Base-by-base conservation (phyloP, 1,284 basidiomycete species). In the Sporisorium iseilematis-ciliati region DNA sequence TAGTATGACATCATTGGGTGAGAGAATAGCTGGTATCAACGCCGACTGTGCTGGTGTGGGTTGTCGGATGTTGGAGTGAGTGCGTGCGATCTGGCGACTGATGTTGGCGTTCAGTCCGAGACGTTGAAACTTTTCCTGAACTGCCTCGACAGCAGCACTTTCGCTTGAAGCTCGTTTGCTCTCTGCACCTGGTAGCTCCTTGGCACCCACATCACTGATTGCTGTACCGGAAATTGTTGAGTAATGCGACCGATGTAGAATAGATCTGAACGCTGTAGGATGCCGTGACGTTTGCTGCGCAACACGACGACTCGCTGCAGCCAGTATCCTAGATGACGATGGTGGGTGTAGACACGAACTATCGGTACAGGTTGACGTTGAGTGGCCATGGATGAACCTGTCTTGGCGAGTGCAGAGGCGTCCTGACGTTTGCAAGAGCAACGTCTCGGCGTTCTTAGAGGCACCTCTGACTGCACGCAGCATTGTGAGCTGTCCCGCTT, bases 11-110 rank as follows among this genome's bases (percentile, higher is more conserved):
- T 85, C 83, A 18, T 60, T 65, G 1, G 72, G 79, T 21, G 72
- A 66, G 25, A 79, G 63, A 38, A 82, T 59, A 16, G 80, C 75
- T 2, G 80, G 74, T 21, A 84, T 78, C 4, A 84, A 64, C 35
- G 70, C 74, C 4, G 54, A 57, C 43, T 85, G 83, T n/a, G 81
- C 78, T 20, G 57, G 55, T 25, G 83, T 81, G 1, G 83, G 83
- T n/a, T 40, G 54, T 14, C 48, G 57, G 29, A 85, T 77, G 58
- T 79, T 61, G 23, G 82, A 76, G 41, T 80, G 66, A 5, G 78
- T 63, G 3, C 43, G 11, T 23, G 55, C 41, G 26, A 83, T 51
- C 52, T 82, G 81, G 10, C 64, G 63, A 29, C 75, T 69, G 48
- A 81, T 62, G 42, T 75, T 77, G 45, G 63, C 61, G 26, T 78